Base-by-base conservation (phyloP, 2,329 filamentous ascomycete genomes). In the Exserohilum turcica region DNA sequence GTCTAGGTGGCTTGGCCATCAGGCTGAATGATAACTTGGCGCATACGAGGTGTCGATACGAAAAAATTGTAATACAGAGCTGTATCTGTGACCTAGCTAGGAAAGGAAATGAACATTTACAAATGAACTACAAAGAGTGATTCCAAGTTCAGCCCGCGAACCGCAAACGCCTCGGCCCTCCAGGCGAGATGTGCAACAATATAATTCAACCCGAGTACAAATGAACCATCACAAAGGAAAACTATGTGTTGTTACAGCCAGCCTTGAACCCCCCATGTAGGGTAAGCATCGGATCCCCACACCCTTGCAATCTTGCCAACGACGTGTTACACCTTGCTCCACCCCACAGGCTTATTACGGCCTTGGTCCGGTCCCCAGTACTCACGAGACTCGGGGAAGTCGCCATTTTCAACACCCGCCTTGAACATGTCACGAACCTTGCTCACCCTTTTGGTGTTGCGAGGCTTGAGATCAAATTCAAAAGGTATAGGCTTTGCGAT, bases 401-500 rank as follows among this genome's bases (percentile, higher is more conserved):
- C 72, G 15, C 77, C 77, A 6, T 73, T 64, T 28, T 68, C 66
- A 24, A 66, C 59, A n/a, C 71, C 66, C 36, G 76, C 65, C 12
- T 63, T 55, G 59, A 74, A 79, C 33, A 74, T 48, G n/a, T 59
- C 48, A 10, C 70, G 63, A 1, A 76, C 67, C 18, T 65, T 63
- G 6, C 63, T 63, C 2, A 68, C 74, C 6, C 76, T 70, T 4
- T 57, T 56, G 13, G 59, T 43, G 44, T 67, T 57, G 3, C 78
- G 71, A 3, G 77, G 68, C 38, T 49, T 64, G 19, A 80, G 65
- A 9, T 71, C 49, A 57, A 79, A 79, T 35, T 73, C 69, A 67
- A 79, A 79, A 0, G 77, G 77, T 13, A 75, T 59, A 1, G 78
- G 78, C 52, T 79, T 79, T 1, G 77, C 77, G 39, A 79, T 79